A percentile compares a stretch with the other conserved stretches of the same genome.
phyloP scores from a whole-genome alignment of 1,284 basidiomycete species.

The Tetrapyrgos nigripes region DNA sequence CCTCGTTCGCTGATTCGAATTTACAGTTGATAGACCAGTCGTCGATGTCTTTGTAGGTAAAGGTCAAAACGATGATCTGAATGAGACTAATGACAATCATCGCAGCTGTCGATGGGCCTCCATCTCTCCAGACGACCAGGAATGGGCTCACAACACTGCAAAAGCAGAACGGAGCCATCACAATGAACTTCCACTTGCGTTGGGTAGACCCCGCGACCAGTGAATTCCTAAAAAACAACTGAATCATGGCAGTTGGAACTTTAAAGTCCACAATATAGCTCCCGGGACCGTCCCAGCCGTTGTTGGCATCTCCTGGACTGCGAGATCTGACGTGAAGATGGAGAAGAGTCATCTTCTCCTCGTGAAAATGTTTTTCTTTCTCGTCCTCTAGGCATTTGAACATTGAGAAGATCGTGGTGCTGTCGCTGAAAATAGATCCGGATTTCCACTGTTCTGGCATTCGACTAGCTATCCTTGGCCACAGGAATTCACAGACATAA shows the following conservation, averaged over 20 bases:
- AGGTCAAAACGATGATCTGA: neutral
- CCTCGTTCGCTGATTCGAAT: too few relatives aligned
- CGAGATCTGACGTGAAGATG: neutral
- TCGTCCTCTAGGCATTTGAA: slow-evolving; percentile 7
- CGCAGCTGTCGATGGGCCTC: neutral
- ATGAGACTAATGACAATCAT: neutral
- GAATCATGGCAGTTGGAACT: slow-evolving; percentile 2
- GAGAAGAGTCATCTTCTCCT: slow-evolving; percentile 5
- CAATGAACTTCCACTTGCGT: slow-evolving; percentile 2
- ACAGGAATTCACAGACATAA: neutral
- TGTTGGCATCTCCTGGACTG: neutral
- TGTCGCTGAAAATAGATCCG: neutral
- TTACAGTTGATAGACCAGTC: slow-evolving; percentile 14
- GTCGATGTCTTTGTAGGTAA: slow-evolving; percentile 10
- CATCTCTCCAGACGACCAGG: slow-evolving; percentile 7
- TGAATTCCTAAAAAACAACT: neutral
- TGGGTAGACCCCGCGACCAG: neutral
- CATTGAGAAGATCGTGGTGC: slow-evolving; percentile 2
- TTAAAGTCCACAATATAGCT: slow-evolving; percentile 9
- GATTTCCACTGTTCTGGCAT: neutral
- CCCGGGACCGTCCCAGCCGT: neutral
- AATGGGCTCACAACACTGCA: slow-evolving; percentile 7
- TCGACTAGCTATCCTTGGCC: neutral
- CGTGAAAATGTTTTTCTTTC: neutral
- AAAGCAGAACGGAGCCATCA: slow-evolving; percentile 5